Conservation (phyloP, 495 filamentous ascomycete genomes). For the Aspergillus funiculosus region DNA sequence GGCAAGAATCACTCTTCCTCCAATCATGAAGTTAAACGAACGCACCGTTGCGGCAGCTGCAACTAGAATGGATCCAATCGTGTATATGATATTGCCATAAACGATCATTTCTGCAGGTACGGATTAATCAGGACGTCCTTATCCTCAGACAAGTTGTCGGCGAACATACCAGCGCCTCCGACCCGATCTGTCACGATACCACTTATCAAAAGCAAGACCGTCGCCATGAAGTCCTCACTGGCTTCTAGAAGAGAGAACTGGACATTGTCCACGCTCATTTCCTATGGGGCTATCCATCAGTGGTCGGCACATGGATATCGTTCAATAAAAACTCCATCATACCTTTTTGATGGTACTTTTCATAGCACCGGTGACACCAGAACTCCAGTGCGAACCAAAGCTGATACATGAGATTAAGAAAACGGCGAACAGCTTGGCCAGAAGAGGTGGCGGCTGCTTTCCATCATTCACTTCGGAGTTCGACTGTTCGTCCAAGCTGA, state of each 20-base stretch:
- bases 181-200: slow-evolving; percentile 41
- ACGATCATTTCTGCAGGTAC: slow-evolving; percentile 35
- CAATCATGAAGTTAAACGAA: slow-evolving; percentile 43
- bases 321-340: neutral
- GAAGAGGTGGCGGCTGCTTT: slow-evolving; percentile 28
- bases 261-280: slow-evolving; percentile 38
- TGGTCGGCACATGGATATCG: neutral
- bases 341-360: slow-evolving; percentile 44
- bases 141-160: neutral
- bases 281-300: slow-evolving; percentile 9
- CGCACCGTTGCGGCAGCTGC: slow-evolving; percentile 37
- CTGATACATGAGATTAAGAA: slow-evolving; percentile 39
- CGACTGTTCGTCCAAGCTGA: no score
- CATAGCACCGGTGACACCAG: slow-evolving; percentile 41
- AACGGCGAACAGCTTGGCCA: slow-evolving; percentile 31
- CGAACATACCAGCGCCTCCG: slow-evolving; percentile 34
- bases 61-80: slow-evolving; percentile 42
- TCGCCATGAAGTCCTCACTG: slow-evolving; percentile 45
- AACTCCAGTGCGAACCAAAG: slow-evolving; percentile 40
- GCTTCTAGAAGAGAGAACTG: slow-evolving; percentile 42
- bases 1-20: slow-evolving; percentile 35
- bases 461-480: no score
- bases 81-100: slow-evolving; percentile 41
- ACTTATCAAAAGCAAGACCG: slow-evolving; percentile 36
- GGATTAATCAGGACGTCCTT: neutral